Base-by-base conservation (phyloP, 2,329 filamentous ascomycete genomes). In the Peltaster fructicola region DNA sequence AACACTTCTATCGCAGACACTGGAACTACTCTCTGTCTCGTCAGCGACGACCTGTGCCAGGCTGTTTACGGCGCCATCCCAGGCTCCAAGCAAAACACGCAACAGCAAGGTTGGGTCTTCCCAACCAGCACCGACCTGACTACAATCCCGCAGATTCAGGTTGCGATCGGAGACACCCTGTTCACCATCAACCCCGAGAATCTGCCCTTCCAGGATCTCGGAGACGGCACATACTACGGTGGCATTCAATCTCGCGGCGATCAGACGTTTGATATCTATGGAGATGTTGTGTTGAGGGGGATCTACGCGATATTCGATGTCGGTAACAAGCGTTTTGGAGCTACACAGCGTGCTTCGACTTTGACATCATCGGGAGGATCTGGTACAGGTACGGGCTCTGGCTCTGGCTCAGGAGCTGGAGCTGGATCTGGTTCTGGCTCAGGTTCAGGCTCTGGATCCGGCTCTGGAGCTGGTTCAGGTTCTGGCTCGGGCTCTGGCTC, bases 1-100 rank as follows among this genome's bases (percentile, higher is more conserved):
- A 78, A 78, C 49, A 69, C 54, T 15, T 71, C 73, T 22, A 77
- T 80, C 36, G 68, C 65, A 16, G 75, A 80, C 44, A 80, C 74
- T 0, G 74, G 73, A 27, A 78, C 73, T 15, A 74, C 73, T 1
- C 59, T 80, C 24, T 65, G 65, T 2, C 57, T 80, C 15, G 56
- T 79, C 22, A 61, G 64, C 19, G 74, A 80, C 40, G 42, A 50
- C 2, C 58, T 65, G 8, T 71, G 65, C 41, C 51, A 69, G 30
- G 62, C 62, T 3, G 58, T 80, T 33, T 80, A 80, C 46, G 54
- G 53, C 24, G 53, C 62, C 15, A 77, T 80, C 30, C 62, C 65
- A 3, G 71, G 69, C 8, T 57, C 68, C 7, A 56, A 31, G 17
- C 53, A 51, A 15, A 22, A 71, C 34, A 38, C 50, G 8, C 36